Evolutionary conservation across 2,329 filamentous ascomycete species (phyloP), one percentile per base, ranked within the genome.

Genomic region (Sordariomycetes sp.): DNA sequence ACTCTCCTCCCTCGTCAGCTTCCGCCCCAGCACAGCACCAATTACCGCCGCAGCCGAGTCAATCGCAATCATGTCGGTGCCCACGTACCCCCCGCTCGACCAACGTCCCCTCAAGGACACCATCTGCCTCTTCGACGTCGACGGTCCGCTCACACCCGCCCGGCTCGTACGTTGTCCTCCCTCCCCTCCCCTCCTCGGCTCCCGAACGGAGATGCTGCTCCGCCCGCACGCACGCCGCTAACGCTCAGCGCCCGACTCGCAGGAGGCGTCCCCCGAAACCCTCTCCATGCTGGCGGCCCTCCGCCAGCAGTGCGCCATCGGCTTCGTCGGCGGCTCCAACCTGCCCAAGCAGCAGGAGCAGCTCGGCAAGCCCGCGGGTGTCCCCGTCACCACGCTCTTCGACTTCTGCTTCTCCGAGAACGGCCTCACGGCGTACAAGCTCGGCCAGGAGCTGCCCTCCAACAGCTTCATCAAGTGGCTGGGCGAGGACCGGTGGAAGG

Each of bases 321-420:
- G 87, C 48, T 94, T 78, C 64, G 88, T 96, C 41, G 92, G 92
- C 51, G 92, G 92, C 56, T 92, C 84, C 49, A 83, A 96, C 70
- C 75, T 94, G 42, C 66, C 61, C 57, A 96, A 98, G 70, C 92
- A 96, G 64, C 86, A 96, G 63, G 92, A 96, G 63, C 90, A 96
- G 66, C 75, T 96, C 41, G 87, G 87, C 56, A 72, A 50, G 35
- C 55, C 75, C 4, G 57, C 73, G 18, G 64, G 72, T 38, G 59
- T 63, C 19, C 71, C 81, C 46, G 90, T 96, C 41, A 87, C 79
- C 34, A 69, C 76, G 41, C 79, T 96, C 51, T 98, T 98, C 69
- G 92, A 98, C 70, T 98, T 86, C 67, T 92, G 83, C 75, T 98
- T 98, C 67, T 70, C 87, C 39, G 92, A 98, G 68, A 98, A 98